Evolutionary conservation across 345 rosid species (phyloP).

Genomic region (Populus simonii): DNA sequence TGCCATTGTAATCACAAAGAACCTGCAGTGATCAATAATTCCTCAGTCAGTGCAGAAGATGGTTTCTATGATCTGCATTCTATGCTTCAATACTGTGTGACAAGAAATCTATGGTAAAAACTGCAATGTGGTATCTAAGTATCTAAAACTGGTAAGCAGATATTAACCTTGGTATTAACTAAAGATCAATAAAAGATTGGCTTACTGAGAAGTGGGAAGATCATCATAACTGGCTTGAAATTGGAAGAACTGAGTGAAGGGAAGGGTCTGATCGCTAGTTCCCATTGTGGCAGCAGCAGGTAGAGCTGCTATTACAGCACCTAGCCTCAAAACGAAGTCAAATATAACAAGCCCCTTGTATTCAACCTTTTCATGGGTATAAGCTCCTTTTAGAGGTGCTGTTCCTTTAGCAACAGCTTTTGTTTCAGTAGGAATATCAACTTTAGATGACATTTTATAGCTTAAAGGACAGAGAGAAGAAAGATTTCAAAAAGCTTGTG

Average conservation of each 20-base stretch:
- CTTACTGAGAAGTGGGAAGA: slow-evolving; percentile 63
- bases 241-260: slow-evolving; percentile 86
- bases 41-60: background rate
- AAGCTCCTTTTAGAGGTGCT: slow-evolving; percentile 16
- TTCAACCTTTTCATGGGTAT: slow-evolving; percentile 22
- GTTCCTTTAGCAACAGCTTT: slow-evolving; percentile 18
- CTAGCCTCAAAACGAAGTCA: slow-evolving; percentile 68
- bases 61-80: background rate
- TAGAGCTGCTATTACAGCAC: slow-evolving; percentile 45
- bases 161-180: background rate
- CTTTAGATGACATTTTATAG: slow-evolving; percentile 4
- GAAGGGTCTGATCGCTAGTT: slow-evolving; percentile 64
- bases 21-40: slow-evolving; percentile 47
- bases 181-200: background rate
- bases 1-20: slow-evolving; percentile 67
- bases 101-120: background rate
- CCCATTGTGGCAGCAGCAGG: slow-evolving; percentile 64
- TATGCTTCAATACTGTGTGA: background rate
- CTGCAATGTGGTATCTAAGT: background rate
- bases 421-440: slow-evolving; percentile 16
- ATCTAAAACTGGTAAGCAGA: background rate
- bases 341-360: slow-evolving; percentile 57
- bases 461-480: background rate
- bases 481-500: background rate
- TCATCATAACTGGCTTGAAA: slow-evolving; percentile 82